Percentiles rank a stretch among this genome's conserved stretches.
Evolutionary conservation across 2,329 filamentous ascomycete species (phyloP).

Genomic region (Alternaria hordeiaustralica): DNA sequence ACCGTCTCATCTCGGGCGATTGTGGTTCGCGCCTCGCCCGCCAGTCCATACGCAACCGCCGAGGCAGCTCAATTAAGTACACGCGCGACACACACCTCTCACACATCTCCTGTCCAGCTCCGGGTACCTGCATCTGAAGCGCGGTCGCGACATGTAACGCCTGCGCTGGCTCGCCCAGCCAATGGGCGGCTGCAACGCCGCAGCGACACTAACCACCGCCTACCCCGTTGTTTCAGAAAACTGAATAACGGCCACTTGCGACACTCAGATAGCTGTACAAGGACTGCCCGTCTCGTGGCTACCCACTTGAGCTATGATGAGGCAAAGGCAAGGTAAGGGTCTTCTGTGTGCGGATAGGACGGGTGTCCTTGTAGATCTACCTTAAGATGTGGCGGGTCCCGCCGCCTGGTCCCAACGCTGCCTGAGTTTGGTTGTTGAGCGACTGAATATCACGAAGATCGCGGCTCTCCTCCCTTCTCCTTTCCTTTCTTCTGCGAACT

Average conservation of each 20-base stretch:
- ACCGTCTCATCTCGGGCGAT: background rate
- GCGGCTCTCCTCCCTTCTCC: slow-evolving; percentile 1
- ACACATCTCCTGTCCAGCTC: slow-evolving; percentile 20
- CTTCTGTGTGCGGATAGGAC: background rate
- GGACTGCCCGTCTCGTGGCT: slow-evolving; percentile 16
- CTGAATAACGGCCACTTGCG: slow-evolving; percentile 22
- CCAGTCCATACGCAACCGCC: slow-evolving; percentile 14
- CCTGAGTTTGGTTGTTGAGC: slow-evolving; percentile 31
- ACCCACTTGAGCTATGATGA: background rate
- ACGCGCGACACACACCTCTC: slow-evolving; percentile 13
- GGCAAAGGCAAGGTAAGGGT: background rate
- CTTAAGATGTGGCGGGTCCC: slow-evolving; percentile 26
- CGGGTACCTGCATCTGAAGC: slow-evolving; percentile 27
- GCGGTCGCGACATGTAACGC: slow-evolving; percentile 27
- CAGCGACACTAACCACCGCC: slow-evolving; percentile 8
- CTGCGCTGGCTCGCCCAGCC: slow-evolving; percentile 4
- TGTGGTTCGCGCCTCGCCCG: background rate
- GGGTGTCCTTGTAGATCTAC: slow-evolving; percentile 29
- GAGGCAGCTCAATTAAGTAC: slow-evolving; percentile 3
- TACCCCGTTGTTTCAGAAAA: slow-evolving; percentile 30
- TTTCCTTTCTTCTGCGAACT: slow-evolving; percentile 16
- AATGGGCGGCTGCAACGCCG: slow-evolving; percentile 18
- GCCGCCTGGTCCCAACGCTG: slow-evolving; percentile 2
- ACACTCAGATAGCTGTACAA: slow-evolving; percentile 19
- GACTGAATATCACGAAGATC: slow-evolving; percentile 36